Percentiles rank a stretch among this genome's conserved stretches.
These are phyloP conservation scores for Ogataea philodendri DNA, from an alignment of 805 yeast species.

Conservation along the genomic window DNA sequence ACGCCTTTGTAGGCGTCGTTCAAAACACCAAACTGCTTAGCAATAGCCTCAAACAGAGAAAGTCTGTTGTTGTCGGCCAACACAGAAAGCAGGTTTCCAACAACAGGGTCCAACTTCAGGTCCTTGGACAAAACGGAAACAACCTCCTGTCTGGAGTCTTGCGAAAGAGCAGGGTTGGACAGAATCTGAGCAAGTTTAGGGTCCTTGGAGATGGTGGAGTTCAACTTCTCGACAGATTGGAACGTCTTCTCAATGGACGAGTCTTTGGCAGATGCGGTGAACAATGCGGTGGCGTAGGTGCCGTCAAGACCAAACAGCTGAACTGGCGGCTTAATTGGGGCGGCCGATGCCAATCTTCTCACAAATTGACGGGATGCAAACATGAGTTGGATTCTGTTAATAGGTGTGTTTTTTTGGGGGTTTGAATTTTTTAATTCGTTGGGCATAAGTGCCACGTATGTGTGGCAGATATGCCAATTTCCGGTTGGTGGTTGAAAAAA, in stretches of 20 bases:
- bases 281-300: conserved; percentile 93
- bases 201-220: conserved; percentile 58
- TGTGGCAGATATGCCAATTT: conserved; percentile 12
- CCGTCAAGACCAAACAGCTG: conserved; percentile 95
- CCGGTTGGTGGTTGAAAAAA: conserved; percentile 7
- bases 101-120: conserved; percentile 60
- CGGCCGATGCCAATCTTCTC: conserved; percentile 73
- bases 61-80: conserved; percentile 95
- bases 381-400: conserved; percentile 13
- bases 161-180: conserved; percentile 79
- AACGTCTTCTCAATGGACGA: conserved; percentile 69
- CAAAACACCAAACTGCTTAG: conserved; percentile 69
- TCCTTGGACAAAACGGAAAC: conserved; percentile 55
- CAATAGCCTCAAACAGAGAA: conserved; percentile 60
- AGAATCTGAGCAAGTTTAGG: conserved; percentile 59
- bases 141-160: conserved; percentile 69
- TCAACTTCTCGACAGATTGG: conserved; percentile 59
- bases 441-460: conserved; percentile 23
- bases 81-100: conserved; percentile 75
- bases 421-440: conserved; percentile 28
- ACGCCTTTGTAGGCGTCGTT: conserved; percentile 88
- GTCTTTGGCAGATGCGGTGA: conserved; percentile 84
- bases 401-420: conserved; percentile 11
- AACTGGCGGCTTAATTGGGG: conserved; percentile 71
- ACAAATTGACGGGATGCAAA: conserved; percentile 65